These are phyloP conservation scores for Flaveria linearis DNA, from an alignment of 129 eudicot species.

Conservation along the genomic window DNA sequence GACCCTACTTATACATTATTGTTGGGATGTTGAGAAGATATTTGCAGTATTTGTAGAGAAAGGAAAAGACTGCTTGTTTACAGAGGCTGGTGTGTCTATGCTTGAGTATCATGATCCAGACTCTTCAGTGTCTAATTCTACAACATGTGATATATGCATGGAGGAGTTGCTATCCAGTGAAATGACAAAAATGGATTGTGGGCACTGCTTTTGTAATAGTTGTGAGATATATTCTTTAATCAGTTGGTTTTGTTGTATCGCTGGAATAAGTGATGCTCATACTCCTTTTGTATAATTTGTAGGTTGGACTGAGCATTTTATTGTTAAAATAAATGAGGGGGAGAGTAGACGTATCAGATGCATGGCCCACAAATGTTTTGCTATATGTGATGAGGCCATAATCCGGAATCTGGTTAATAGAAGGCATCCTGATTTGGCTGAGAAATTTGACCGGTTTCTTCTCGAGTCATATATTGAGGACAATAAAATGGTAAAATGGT, in stretches of 20 bases:
- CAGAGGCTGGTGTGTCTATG: conserved; percentile 67
- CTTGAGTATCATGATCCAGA: conserved; percentile 42
- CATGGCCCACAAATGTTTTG: conserved; percentile 86
- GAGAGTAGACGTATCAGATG: conserved; percentile 84
- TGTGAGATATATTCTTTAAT: conserved; percentile 51
- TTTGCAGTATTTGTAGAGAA: conserved; percentile 73
- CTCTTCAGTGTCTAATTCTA: conserved; percentile 46
- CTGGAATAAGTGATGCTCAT: conserved; percentile 3
- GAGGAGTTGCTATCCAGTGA: conserved; percentile 68
- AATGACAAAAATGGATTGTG: conserved; percentile 84
- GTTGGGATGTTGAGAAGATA: conserved; percentile 90
- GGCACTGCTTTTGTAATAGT: conserved; percentile 85
- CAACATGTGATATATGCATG: conserved; percentile 74
- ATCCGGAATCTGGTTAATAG: conserved; percentile 63
- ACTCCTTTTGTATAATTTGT: background rate
- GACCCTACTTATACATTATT: conserved; percentile 78
- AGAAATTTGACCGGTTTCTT: conserved; percentile 84
- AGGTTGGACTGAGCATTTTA: conserved; percentile 96
- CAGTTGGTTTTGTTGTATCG: background rate
- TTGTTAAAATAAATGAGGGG: conserved; percentile 87
- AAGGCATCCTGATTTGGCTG: conserved; percentile 78
- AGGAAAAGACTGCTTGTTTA: conserved; percentile 67
- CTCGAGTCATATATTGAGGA: conserved; percentile 91
- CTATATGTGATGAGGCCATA: conserved; percentile 75
- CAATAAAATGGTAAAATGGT: conserved; percentile 93